A percentile compares a stretch with the other conserved stretches of the same genome.
Evolutionary conservation across 1,139 yeast genomes (phyloP).

Genomic region (Trichomonascaceae sp.): DNA sequence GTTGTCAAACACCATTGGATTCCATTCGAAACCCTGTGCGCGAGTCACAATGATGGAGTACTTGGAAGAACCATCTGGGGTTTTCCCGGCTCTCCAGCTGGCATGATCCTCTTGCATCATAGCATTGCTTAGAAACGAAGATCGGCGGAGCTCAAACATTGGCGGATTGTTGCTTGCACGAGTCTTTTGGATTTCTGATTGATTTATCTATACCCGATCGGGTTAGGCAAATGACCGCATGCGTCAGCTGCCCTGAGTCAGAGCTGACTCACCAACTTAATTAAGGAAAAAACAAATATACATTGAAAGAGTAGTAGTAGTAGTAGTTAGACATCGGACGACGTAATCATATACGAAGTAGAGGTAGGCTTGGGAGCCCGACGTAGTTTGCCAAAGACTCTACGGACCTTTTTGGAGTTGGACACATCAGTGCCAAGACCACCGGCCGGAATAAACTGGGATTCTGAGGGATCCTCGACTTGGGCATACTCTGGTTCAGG

Average conservation of each 20-base stretch:
- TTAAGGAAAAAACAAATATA: too few relatives aligned
- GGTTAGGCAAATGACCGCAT: too few relatives aligned
- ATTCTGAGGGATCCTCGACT: constrained; percentile 1
- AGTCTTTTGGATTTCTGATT: too few relatives aligned
- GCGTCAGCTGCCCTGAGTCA: neutral
- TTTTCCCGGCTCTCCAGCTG: constrained; percentile 37
- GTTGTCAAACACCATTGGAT: constrained; percentile 50
- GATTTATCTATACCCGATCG: too few relatives aligned
- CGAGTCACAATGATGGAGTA: constrained; percentile 38
- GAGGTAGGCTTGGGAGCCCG: constrained; percentile 12
- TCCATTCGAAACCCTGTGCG: constrained; percentile 63
- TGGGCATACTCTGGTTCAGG: neutral
- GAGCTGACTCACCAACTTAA: neutral
- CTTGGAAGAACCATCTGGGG: constrained; percentile 14
- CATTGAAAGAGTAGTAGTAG: too few relatives aligned
- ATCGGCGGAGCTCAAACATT: constrained; percentile 33
- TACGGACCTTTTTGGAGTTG: constrained; percentile 12
- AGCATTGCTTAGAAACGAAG: constrained; percentile 44
- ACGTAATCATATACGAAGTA: constrained; percentile 16
- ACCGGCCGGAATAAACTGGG: constrained; percentile 12
- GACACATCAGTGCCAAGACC: constrained; percentile 12
- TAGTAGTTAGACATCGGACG: constrained; percentile 14
- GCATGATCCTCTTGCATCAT: constrained; percentile 54
- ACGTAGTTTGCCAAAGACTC: constrained; percentile 17
- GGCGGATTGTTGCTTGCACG: neutral